A percentile compares a stretch with the other conserved stretches of the same genome.
Evolutionary conservation across 257 asterid genomes (phyloP).

Genomic region (Schizonepeta tenuifolia): DNA sequence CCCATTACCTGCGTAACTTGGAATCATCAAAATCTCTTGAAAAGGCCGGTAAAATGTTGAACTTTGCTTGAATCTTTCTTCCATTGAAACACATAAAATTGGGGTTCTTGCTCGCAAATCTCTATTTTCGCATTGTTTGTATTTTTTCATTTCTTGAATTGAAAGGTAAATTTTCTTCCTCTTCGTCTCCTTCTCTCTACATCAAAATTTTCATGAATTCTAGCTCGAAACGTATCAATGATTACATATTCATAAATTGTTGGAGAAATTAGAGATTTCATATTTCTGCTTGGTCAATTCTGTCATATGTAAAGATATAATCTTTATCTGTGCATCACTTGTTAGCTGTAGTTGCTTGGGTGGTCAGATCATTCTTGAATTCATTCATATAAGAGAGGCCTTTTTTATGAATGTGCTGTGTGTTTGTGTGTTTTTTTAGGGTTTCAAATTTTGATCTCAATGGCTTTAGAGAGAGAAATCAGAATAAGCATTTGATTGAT

Average conservation of each 20-base stretch:
- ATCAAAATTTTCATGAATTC: conserved; percentile 17
- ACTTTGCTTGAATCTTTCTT: conserved; percentile 24
- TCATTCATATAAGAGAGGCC: conserved; percentile 20
- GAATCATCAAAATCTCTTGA: conserved; percentile 15
- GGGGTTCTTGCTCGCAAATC: conserved; percentile 9
- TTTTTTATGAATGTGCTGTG: conserved; percentile 32
- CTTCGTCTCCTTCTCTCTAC: not conserved
- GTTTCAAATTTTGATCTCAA: conserved; percentile 35
- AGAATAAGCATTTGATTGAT: conserved; percentile 9
- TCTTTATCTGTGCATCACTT: conserved; percentile 27
- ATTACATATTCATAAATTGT: not conserved
- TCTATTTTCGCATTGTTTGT: conserved; percentile 3
- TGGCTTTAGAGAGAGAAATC: conserved; percentile 6
- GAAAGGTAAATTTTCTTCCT: conserved; percentile 33
- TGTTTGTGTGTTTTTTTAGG: conserved; percentile 19
- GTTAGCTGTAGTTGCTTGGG: conserved; percentile 7
- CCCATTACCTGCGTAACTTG: conserved; percentile 10
- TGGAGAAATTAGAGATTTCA: conserved; percentile 24
- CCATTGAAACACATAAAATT: not conserved
- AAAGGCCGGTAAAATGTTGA: conserved; percentile 22
- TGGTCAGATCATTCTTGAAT: conserved; percentile 13
- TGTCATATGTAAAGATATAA: conserved; percentile 15
- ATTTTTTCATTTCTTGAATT: not conserved
- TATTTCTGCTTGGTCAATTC: conserved; percentile 14
- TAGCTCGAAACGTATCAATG: conserved; percentile 10